Evolutionary conservation across 768 basidiomycete species (phyloP).

Genomic region (Postia placenta): DNA sequence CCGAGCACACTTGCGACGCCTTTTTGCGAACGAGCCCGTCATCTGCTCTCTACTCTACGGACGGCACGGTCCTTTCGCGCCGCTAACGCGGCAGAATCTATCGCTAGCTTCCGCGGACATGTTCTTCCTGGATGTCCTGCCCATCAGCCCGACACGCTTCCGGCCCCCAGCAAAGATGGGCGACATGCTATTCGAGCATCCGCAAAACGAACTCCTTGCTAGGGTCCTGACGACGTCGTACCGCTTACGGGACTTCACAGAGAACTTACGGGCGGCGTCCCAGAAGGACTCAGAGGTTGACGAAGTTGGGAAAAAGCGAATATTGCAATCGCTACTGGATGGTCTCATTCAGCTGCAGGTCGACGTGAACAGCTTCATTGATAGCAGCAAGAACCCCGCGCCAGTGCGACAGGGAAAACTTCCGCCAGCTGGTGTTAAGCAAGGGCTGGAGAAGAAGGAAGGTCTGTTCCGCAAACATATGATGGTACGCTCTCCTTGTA

Average conservation of each 20-base stretch:
- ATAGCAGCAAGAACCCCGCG: constrained; percentile 90
- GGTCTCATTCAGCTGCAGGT: constrained; percentile 84
- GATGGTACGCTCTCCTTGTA: constrained; percentile 63
- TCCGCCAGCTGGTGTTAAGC: constrained; percentile 92
- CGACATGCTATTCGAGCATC: constrained; percentile 91
- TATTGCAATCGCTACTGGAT: constrained; percentile 70
- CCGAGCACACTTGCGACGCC: constrained; percentile 83
- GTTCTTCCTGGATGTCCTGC: constrained; percentile 93
- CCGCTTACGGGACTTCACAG: constrained; percentile 70
- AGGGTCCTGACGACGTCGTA: constrained; percentile 78
- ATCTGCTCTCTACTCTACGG: constrained; percentile 88
- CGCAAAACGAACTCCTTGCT: constrained; percentile 87
- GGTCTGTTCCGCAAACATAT: constrained; percentile 97
- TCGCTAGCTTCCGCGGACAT: constrained; percentile 82
- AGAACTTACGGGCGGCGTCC: constrained; percentile 53
- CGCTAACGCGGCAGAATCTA: constrained; percentile 51
- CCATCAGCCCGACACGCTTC: constrained; percentile 93
- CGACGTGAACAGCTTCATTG: constrained; percentile 96
- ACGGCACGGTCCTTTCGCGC: constrained; percentile 81
- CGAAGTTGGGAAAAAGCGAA: constrained; percentile 41
- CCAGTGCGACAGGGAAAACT: constrained; percentile 82
- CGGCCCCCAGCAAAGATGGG: constrained; percentile 90
- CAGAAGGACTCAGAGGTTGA: constrained; percentile 51
- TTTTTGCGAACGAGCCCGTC: constrained; percentile 79
- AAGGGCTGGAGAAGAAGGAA: constrained; percentile 97